Evolutionary conservation across 345 rosid genomes (phyloP), one percentile per base, ranked within the genome.

Genomic region (Cochlearia excelsa): DNA sequence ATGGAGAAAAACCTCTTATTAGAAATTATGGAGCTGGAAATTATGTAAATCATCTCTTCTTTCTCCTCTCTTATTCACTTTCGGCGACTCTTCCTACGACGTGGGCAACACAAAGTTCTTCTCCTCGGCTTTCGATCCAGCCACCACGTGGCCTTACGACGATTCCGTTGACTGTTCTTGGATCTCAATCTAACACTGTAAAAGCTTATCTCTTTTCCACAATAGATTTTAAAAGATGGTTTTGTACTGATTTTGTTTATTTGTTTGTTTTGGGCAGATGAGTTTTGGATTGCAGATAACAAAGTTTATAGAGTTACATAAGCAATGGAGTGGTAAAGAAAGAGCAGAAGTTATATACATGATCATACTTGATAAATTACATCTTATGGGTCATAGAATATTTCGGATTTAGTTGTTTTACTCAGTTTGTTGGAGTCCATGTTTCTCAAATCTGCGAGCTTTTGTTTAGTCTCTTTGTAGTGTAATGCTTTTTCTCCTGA

Each of bases 81-180:
- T 72, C 50, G 72, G 76, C 11, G 76, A 72, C 72, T 67, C 76
- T 34, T 67, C 71, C 7, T 72, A 72, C 68, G 76, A 72, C 56
- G 72, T 60, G 1, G 76, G 76, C 57, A 72, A 72, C 76, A 70
- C 61, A 2, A 57, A 61, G 51, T 66, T 65, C 63, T 57, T 66
- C 49, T 61, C 69, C 3, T 37, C 67, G 7, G 53, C 9, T 30
- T 30, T 50, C 7, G 60, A 54, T 72, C 76, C 72, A 0, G 72
- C 76, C 68, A 54, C 69, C 63, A 44, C 31, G 1, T 72, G 76
- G 76, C 76, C 76, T 37, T 72, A 72, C 63, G 76, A 72, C 3
- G 54, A 60, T 0, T 72, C 72, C 55, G 7, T 55, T 2, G 76
- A 72, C 31, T 68, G 54, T 29, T 62, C 65, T 63, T 51, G 66